phyloP scores from a whole-genome alignment of 805 yeast genomes.

The Wickerhamomyces queroliae region DNA sequence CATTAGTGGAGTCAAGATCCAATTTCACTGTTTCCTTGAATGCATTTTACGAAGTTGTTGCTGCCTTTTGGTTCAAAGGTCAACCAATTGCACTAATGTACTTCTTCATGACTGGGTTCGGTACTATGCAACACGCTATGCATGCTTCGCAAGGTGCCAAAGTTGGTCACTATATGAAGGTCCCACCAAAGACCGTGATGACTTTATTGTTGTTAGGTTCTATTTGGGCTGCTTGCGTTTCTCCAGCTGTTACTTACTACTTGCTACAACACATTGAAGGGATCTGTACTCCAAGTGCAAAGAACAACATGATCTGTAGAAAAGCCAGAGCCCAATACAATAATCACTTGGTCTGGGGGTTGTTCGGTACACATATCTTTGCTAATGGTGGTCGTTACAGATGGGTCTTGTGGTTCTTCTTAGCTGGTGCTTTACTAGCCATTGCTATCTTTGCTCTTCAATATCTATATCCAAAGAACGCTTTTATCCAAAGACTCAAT shows the following conservation, averaged over 20 bases:
- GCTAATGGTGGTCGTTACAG: conserved; percentile 43
- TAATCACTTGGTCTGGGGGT: too few species aligned
- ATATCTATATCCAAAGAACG: conserved; percentile 33
- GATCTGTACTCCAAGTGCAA: too few species aligned
- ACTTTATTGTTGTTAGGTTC: conserved; percentile 41
- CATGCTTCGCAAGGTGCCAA: conserved; percentile 51
- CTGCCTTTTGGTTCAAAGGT: too few species aligned
- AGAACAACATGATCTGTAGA: too few species aligned
- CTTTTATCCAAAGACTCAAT: conserved; percentile 37
- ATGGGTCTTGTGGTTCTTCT: conserved; percentile 51
- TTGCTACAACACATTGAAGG: conserved; percentile 30
- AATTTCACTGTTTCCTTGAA: conserved; percentile 56
- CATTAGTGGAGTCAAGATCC: conserved; percentile 56
- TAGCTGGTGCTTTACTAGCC: conserved; percentile 48
- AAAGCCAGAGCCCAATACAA: too few species aligned
- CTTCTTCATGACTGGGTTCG: conserved; percentile 53
- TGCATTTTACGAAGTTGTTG: conserved; percentile 59
- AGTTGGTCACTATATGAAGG: conserved; percentile 57
- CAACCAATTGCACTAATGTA: conserved; percentile 53
- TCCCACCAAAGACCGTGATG: conserved; percentile 54
- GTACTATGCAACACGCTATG: conserved; percentile 49
- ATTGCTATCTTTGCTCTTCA: conserved; percentile 32
- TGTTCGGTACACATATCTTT: too few species aligned
- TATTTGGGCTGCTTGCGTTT: conserved; percentile 38
- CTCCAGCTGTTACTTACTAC: conserved; percentile 37